Evolutionary conservation across 257 asterid species (phyloP).

Genomic region (Fraxinus americana): DNA sequence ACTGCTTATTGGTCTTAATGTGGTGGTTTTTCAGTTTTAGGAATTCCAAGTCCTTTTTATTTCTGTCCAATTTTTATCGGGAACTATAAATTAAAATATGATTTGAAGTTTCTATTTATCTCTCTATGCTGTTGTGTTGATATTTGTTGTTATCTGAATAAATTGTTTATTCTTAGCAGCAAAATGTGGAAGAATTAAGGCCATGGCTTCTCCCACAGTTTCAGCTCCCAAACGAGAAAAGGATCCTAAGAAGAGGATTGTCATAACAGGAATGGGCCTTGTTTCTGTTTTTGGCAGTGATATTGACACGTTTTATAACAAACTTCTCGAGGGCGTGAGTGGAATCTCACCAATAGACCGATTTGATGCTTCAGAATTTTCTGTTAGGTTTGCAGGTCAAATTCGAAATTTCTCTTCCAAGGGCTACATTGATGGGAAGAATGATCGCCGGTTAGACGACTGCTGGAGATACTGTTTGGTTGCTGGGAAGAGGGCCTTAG

Average conservation of each 20-base stretch:
- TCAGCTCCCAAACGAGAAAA: constrained; percentile 54
- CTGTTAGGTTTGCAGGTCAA: constrained; percentile 52
- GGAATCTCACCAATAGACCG: constrained; percentile 52
- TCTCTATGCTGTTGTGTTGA: background rate
- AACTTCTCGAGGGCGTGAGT: constrained; percentile 52
- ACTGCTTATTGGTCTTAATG: too few relatives aligned
- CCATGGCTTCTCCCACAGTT: constrained; percentile 38
- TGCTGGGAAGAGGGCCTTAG: constrained; percentile 58
- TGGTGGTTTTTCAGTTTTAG: too few relatives aligned
- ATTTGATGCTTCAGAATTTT: constrained; percentile 46
- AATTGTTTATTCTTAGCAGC: constrained; percentile 13
- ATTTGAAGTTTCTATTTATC: background rate
- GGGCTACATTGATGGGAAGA: constrained; percentile 52
- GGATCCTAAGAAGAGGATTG: constrained; percentile 52
- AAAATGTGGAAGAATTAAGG: constrained; percentile 38
- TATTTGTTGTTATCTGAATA: background rate
- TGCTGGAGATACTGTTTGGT: constrained; percentile 63
- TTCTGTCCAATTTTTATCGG: too few relatives aligned
- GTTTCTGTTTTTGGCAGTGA: constrained; percentile 65
- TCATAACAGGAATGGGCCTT: constrained; percentile 59
- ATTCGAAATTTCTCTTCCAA: constrained; percentile 49
- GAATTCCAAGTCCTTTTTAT: too few relatives aligned
- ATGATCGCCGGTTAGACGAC: constrained; percentile 50
- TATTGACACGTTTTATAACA: constrained; percentile 38
- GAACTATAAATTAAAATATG: too few relatives aligned